A percentile compares a stretch with the other conserved stretches of the same genome.
These are phyloP conservation scores for Luffa acutangula DNA, from an alignment of 306 rosid genomes.

Conservation along the genomic window DNA sequence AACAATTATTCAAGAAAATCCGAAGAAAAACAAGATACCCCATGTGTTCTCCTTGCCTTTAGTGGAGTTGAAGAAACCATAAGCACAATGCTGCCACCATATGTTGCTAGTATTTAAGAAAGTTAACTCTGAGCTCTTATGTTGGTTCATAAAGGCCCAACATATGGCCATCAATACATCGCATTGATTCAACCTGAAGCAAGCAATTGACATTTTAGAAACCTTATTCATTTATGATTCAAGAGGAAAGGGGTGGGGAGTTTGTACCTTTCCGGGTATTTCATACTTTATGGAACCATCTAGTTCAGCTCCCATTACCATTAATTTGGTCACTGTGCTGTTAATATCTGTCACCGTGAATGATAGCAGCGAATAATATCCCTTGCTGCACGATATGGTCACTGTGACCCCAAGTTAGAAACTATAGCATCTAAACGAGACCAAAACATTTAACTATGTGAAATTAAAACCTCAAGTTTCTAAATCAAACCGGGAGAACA, in stretches of 20 bases:
- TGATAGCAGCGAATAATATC: slow-evolving; percentile 54
- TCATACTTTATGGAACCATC: slow-evolving; percentile 69
- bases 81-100: background rate
- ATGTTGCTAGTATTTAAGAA: background rate
- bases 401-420: slow-evolving; percentile 28
- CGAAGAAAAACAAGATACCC: slow-evolving; percentile 29
- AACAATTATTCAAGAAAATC: slow-evolving; percentile 64
- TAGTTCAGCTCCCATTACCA: slow-evolving; percentile 70
- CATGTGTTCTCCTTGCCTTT: slow-evolving; percentile 38
- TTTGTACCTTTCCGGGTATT: slow-evolving; percentile 53
- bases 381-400: slow-evolving; percentile 41
- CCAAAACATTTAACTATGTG: background rate
- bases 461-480: background rate
- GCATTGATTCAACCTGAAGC: slow-evolving; percentile 62
- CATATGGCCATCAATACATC: slow-evolving; percentile 66
- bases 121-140: slow-evolving; percentile 15
- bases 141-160: slow-evolving; percentile 70
- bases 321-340: slow-evolving; percentile 41
- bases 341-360: slow-evolving; percentile 68
- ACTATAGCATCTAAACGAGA: background rate
- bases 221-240: background rate
- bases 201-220: slow-evolving; percentile 5
- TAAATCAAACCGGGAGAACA: background rate
- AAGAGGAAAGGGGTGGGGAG: background rate
- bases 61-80: slow-evolving; percentile 25